Evolutionary conservation across 2,329 filamentous ascomycete species (phyloP).

Genomic region (Penicillium sp.): DNA sequence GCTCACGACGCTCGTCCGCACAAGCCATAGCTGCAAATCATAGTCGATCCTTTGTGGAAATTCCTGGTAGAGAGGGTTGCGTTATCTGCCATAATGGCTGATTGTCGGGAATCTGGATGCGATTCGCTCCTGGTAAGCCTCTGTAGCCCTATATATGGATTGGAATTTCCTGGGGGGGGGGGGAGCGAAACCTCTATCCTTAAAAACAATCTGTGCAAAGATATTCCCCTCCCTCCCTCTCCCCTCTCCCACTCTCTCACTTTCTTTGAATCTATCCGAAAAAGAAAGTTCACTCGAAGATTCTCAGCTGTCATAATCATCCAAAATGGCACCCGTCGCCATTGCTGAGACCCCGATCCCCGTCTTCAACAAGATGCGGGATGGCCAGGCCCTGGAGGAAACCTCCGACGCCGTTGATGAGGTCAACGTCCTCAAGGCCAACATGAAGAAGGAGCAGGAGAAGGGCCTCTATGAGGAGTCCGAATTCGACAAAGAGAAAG

Average conservation of each 20-base stretch:
- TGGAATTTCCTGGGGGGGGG: conserved; percentile 1
- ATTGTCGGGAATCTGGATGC: conserved; percentile 23
- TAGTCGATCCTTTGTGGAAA: conserved; percentile 8
- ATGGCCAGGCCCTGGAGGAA: conserved; percentile 58
- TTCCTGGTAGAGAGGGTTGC: conserved; percentile 3
- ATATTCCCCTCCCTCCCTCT: no score
- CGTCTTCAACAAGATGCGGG: conserved; percentile 44
- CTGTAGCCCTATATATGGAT: conserved; percentile 19
- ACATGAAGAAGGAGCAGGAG: conserved; percentile 49
- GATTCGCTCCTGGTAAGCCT: no score
- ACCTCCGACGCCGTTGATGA: conserved; percentile 59
- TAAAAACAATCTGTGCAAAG: no score
- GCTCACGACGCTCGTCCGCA: conserved; percentile 11
- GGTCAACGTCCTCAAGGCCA: conserved; percentile 59
- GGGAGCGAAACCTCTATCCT: no score
- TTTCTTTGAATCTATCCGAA: no score
- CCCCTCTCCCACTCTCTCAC: no score
- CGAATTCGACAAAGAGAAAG: conserved; percentile 69
- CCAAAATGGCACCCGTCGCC: conserved; percentile 34
- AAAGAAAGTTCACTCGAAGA: neutral
- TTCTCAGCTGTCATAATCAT: neutral
- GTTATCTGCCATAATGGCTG: neutral
- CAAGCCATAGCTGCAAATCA: conserved; percentile 18
- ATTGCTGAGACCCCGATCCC: conserved; percentile 23
- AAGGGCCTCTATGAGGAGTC: conserved; percentile 53